These are phyloP conservation scores for Aschersonia sp. DNA, from an alignment of 2,329 filamentous ascomycete species.

Conservation along the genomic window DNA sequence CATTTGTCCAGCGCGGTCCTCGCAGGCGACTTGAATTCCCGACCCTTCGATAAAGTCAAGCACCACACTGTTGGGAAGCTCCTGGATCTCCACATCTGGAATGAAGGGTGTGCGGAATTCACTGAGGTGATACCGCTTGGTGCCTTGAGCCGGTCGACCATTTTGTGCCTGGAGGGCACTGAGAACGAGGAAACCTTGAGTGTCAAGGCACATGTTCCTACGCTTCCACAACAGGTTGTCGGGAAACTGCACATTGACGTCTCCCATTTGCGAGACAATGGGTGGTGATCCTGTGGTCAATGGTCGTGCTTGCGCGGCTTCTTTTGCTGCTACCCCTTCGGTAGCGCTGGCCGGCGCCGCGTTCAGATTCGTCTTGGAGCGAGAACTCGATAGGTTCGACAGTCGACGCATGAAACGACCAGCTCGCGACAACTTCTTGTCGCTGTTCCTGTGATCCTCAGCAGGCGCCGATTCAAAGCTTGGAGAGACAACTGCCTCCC, in stretches of 20 bases:
- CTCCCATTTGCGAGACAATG: conserved; percentile 58
- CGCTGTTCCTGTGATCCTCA: conserved; percentile 24
- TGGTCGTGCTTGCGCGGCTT: conserved; percentile 10
- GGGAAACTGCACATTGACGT: conserved; percentile 94
- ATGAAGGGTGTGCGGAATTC: conserved; percentile 70
- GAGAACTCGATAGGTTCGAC: conserved; percentile 35
- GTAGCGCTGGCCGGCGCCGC: conserved; percentile 30
- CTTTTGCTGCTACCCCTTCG: conserved; percentile 27
- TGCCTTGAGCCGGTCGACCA: conserved; percentile 26
- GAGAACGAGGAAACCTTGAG: conserved; percentile 69
- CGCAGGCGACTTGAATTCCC: conserved; percentile 49
- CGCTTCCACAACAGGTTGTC: conserved; percentile 96
- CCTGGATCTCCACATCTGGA: conserved; percentile 83
- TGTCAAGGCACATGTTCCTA: conserved; percentile 74
- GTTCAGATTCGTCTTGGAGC: conserved; percentile 28
- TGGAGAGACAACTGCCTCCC: conserved; percentile 20
- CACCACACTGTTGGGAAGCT: conserved; percentile 73
- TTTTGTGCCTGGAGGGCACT: conserved; percentile 44
- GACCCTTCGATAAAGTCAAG: conserved; percentile 47
- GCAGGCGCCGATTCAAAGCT: conserved; percentile 14
- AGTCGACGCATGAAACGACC: conserved; percentile 45
- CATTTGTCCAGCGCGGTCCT: conserved; percentile 43
- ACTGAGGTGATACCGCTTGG: conserved; percentile 72
- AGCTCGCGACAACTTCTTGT: conserved; percentile 30
- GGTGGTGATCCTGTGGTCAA: conserved; percentile 18